A percentile compares a stretch with the other conserved stretches of the same genome.
phyloP scores from a whole-genome alignment of 805 yeast genomes.

The Saturnispora galanensis region DNA sequence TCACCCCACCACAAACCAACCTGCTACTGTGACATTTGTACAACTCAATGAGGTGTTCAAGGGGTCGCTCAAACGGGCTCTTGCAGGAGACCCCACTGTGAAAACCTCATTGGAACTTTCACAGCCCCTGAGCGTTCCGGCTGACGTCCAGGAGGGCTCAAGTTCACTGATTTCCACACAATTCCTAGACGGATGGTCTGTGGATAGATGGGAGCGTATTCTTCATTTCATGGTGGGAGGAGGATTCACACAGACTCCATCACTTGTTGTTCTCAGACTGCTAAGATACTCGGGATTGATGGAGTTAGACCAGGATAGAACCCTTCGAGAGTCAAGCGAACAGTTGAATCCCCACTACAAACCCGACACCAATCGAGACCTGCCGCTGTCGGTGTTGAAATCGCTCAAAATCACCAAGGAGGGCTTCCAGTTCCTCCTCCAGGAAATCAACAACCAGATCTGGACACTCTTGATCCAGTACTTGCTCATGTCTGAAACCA shows the following conservation, averaged over 20 bases:
- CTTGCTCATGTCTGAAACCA: constrained; percentile 69
- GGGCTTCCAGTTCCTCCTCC: constrained; percentile 90
- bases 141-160: too few species aligned
- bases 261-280: constrained; percentile 70
- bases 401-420: constrained; percentile 68
- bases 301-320: constrained; percentile 46
- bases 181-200: constrained; percentile 70
- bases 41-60: constrained; percentile 68
- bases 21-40: constrained; percentile 24
- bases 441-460: constrained; percentile 86
- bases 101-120: neutral
- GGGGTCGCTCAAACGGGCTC: constrained; percentile 65
- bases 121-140: neutral
- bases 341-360: constrained; percentile 13
- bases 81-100: constrained; percentile 49
- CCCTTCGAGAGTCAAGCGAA: constrained; percentile 19
- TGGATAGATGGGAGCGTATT: constrained; percentile 88
- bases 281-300: constrained; percentile 76
- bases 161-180: constrained; percentile 9
- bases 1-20: constrained; percentile 28
- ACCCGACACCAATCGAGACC: constrained; percentile 14
- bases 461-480: constrained; percentile 90
- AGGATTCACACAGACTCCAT: constrained; percentile 56
- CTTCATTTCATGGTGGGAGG: constrained; percentile 98
- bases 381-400: constrained; percentile 16